Evolutionary conservation across 768 basidiomycete species (phyloP), one percentile per base, ranked within the genome.

Genomic region (Hericium coralloides): DNA sequence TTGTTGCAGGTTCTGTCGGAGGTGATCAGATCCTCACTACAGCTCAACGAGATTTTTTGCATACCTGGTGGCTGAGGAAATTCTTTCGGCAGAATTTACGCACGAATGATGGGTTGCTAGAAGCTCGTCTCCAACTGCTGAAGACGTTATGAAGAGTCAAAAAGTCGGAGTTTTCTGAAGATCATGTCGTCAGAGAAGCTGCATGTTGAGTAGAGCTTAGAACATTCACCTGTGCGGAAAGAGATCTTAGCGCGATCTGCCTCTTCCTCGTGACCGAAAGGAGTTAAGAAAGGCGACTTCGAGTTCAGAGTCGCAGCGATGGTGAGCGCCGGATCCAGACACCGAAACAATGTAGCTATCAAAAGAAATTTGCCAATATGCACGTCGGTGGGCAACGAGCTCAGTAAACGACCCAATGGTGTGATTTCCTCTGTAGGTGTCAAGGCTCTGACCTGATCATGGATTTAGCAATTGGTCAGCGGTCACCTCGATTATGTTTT

Each of bases 241-340:
- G 80, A 77, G 39, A 73, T 73, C 70, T 93, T 97, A 38, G 93
- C 89, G 12, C 81, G 78, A 66, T 93, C 87, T 0, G 95, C 95
- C 64, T 93, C 89, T 57, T 82, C 76, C 69, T 97, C 94, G 48
- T 85, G 75, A 2, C 95, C 95, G 58, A 95, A 81, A 0, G 95
- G 95, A 2, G 87, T 80, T 20, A 98, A 69, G 68, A 98, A 99
- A 0, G 95, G 95, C 1, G 90, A 92, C 69, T 98, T 98, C 0
- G 91, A 87, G 66, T 90, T 95, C 43, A 98, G 73, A 1, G 90
- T 83, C 6, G 95, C 95, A 15, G 92, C 93, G 58, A 99, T 94
- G 5, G 95, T 97, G 51, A 99, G 76, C n/a, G 93, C 95, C 1
- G 95, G 92, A 70, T 98, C 95, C 59, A 98, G 73, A 67, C 95